Base-by-base conservation (phyloP, 2,329 filamentous ascomycete genomes). In the Cercospora nicotianae region DNA sequence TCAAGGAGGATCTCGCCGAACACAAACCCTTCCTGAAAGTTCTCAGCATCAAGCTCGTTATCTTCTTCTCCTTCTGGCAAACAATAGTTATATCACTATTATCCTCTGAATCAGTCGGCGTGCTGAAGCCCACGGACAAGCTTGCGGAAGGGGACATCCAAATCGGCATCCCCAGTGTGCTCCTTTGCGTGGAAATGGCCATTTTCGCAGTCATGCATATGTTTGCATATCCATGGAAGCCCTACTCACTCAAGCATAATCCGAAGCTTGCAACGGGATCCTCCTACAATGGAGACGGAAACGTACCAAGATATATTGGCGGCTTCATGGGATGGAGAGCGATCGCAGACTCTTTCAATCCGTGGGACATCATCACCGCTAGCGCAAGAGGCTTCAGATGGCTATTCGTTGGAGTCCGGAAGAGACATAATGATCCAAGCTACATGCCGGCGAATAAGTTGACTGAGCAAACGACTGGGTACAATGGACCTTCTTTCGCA, bases 31-130 rank as follows among this genome's bases (percentile, higher is more conserved):
- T 94, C 72, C 80, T 94, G 71, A 96, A 96, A 79, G 89, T 96
- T 28, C 77, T 93, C 20, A 91, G 92, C 75, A 95, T 97, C 81
- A 96, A 96, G 80, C 85, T 96, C 30, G 92, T 96, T 76, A 93
- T 96, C 75, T 96, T 96, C 83, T 85, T 97, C 72, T 93, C 90
- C 39, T 96, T 96, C 79, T 96, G 93, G 93, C 93, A 97, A 76
- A 83, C 82, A 79, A 84, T 85, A 74, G 72, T 88, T 62, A 88
- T 91, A 71, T 87, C 84, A 20, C 83, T 90, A 67, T 80, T 91
- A 20, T 86, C 86, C 18, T 80, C 84, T 78, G 87, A 87, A 0
- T 84, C 85, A 4, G 61, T 64, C 12, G 85, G 91, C 4, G 84
- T 89, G 16, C 83, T 95, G 60, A 86, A 89, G 69, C 78, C 90